These are phyloP conservation scores for Sungouiozyma intestinalis DNA, from an alignment of 805 yeast species.

Conservation along the genomic window DNA sequence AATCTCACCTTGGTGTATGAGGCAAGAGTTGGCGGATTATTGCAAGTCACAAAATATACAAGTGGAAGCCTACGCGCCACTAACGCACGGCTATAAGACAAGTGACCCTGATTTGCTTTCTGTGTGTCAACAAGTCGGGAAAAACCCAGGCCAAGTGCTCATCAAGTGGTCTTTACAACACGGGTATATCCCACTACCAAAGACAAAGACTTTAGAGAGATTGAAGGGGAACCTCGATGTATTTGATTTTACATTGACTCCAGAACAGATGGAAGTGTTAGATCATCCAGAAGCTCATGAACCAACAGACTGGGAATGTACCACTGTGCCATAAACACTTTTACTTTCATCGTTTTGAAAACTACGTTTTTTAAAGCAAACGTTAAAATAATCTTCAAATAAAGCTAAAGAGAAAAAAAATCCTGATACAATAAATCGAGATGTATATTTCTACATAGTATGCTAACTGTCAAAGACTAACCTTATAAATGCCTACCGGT, in stretches of 20 bases:
- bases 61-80: conserved; percentile 73
- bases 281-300: conserved; percentile 50
- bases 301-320: conserved; percentile 72
- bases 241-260: conserved; percentile 37
- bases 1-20: conserved; percentile 74
- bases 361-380: too few species aligned
- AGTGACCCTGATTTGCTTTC: conserved; percentile 41
- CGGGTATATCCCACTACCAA: conserved; percentile 63
- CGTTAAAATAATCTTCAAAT: too few species aligned
- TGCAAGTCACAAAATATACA: conserved; percentile 45
- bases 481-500: neutral
- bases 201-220: conserved; percentile 45
- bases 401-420: too few species aligned
- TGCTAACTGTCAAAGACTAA: neutral
- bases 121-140: conserved; percentile 40
- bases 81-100: conserved; percentile 51
- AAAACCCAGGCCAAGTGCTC: conserved; percentile 51
- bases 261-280: conserved; percentile 32
- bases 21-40: conserved; percentile 50
- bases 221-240: conserved; percentile 46
- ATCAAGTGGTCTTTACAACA: conserved; percentile 65
- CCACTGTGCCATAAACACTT: conserved; percentile 39
- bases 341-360: neutral
- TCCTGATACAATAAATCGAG: too few species aligned
- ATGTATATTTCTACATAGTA: too few species aligned